Conservation (phyloP, 176 grass and related monocot genomes). For the Tuctoria greenei region DNA sequence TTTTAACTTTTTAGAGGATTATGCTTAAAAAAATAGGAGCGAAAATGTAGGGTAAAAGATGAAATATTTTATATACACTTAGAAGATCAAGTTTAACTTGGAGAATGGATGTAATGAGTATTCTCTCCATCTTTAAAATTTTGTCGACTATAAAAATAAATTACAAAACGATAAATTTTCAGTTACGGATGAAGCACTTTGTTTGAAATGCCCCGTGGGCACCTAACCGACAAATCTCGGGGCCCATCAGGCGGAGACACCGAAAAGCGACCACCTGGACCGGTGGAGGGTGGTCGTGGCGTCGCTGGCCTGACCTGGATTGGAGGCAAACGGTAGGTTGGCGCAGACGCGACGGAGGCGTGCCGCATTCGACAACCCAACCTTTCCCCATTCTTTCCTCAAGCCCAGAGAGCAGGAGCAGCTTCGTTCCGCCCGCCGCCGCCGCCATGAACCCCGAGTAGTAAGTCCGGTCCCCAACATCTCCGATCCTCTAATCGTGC, state of each 20-base stretch:
- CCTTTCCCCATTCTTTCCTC: background rate
- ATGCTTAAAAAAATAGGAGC: too few relatives aligned
- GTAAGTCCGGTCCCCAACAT: conserved; percentile 7
- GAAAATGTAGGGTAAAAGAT: too few relatives aligned
- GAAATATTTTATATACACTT: too few relatives aligned
- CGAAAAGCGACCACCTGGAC: background rate
- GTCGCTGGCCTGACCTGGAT: conserved; percentile 18
- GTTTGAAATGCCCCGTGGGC: too few relatives aligned
- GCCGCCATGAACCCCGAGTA: conserved; percentile 57
- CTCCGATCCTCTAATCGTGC: background rate
- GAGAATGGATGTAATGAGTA: too few relatives aligned
- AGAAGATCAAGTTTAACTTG: too few relatives aligned
- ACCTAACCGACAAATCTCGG: background rate
- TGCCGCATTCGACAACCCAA: conserved; percentile 47
- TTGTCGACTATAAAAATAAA: too few relatives aligned
- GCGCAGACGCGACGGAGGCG: conserved; percentile 31
- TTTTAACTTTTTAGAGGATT: too few relatives aligned
- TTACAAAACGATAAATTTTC: too few relatives aligned
- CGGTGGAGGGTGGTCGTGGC: background rate
- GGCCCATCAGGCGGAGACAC: conserved; percentile 12
- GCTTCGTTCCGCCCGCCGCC: background rate
- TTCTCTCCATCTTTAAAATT: too few relatives aligned
- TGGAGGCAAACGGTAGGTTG: background rate
- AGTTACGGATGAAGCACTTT: too few relatives aligned
- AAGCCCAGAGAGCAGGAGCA: conserved; percentile 7